These are phyloP conservation scores for Cryphonectria japonica DNA, from an alignment of 2,329 filamentous ascomycete genomes.

Conservation along the genomic window DNA sequence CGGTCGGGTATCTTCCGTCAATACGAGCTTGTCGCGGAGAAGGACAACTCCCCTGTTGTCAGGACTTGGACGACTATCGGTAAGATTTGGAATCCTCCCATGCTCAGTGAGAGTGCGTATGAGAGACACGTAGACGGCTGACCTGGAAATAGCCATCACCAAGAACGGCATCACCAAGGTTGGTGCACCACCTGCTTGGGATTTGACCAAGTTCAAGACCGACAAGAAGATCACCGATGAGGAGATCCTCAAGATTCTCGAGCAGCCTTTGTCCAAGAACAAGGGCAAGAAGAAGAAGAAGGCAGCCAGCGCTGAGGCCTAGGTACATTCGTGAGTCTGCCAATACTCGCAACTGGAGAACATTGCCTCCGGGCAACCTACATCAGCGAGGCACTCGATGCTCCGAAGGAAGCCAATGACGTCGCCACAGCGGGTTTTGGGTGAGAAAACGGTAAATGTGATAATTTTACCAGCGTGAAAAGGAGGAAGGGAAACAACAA, in stretches of 20 bases:
- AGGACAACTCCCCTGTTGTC: slow-evolving; percentile 83
- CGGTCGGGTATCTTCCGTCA: slow-evolving; percentile 89
- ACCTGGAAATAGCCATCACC: slow-evolving; percentile 72
- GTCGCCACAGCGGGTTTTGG: slow-evolving; percentile 11
- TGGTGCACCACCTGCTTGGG: slow-evolving; percentile 73
- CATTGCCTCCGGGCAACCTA: background rate
- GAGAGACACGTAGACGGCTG: slow-evolving; percentile 29
- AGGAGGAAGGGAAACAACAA: background rate
- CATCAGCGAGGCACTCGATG: slow-evolving; percentile 12
- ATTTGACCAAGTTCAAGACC: slow-evolving; percentile 82
- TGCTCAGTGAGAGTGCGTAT: slow-evolving; percentile 15
- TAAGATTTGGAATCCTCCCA: slow-evolving; percentile 52
- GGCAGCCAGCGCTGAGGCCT: slow-evolving; percentile 41
- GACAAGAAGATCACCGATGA: slow-evolving; percentile 98
- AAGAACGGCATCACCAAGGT: slow-evolving; percentile 95
- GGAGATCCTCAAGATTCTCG: slow-evolving; percentile 92
- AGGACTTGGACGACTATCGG: slow-evolving; percentile 90
- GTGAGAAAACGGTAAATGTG: slow-evolving; percentile 12
- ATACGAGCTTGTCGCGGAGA: slow-evolving; percentile 95
- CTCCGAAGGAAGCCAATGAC: slow-evolving; percentile 7
- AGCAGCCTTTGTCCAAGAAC: slow-evolving; percentile 82
- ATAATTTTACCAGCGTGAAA: background rate
- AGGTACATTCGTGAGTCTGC: slow-evolving; percentile 7
- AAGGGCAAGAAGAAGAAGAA: slow-evolving; percentile 94
- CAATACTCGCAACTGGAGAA: background rate